Evolutionary conservation across 495 filamentous ascomycete species (phyloP), one percentile per base, ranked within the genome.

Genomic region (Penicillium taxi): DNA sequence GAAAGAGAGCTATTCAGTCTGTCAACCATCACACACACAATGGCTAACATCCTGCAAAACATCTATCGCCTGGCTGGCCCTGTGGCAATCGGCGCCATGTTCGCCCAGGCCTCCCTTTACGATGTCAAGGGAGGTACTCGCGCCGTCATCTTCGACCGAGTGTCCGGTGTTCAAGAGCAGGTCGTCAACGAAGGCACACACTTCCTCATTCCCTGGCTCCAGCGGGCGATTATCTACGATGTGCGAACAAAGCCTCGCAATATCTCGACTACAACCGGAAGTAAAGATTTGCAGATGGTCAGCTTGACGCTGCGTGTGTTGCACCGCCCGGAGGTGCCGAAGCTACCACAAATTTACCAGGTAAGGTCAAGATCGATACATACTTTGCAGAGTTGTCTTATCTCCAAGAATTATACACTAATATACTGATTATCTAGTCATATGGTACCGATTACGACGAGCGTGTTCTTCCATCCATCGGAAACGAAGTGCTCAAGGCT

Each of bases 251-350:
- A 93, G 75, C 91, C 91, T 32, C 75, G 91, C 50, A 95, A 90
- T 56, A 96, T 99, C 65, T 81, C 80, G 11, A 99, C 91, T n/a
- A 96, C 90, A 9, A 99, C 91, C 8, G 91, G 91, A 37, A 88
- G 82, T 73, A 99, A 99, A 77, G 91, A 99, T 67, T 61, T 99
- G 65, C 91, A 99, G 76, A 99, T 99, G 91, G 91, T 99, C 58
- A 94, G 85, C 74, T 74, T 99, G 74, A 99, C 91, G 22, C 72
- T 99, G 50, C 78, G 91, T 52, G 91, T 99, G 37, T 66, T 99
- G 59, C 91, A 96, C 69, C 75, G 91, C 43, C 91, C 91, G 19
- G 90, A 99, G 23, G 91, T 99, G 48, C 78, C 81, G 67, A 75
- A 77, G 50, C 66, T 99, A 59, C 91, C 91, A 14, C 93, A 86